Evolutionary conservation across 2,329 filamentous ascomycete genomes (phyloP).

Genomic region (Phyllosticta citribraziliensis): DNA sequence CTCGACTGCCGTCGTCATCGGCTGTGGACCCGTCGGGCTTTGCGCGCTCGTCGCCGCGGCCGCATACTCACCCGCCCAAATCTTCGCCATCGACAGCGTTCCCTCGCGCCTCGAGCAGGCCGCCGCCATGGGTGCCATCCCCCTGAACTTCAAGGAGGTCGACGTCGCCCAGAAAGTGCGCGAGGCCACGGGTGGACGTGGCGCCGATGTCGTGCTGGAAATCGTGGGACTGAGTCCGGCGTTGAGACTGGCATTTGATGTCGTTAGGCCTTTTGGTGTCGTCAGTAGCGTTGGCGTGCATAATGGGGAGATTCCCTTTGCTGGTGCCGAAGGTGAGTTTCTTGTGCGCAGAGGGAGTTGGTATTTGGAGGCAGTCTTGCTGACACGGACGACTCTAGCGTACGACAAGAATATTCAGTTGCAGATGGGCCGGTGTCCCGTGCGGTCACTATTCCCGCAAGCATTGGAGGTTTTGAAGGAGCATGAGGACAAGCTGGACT

Average conservation of each 20-base stretch:
- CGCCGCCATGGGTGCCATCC: conserved; percentile 64
- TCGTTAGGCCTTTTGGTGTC: conserved; percentile 40
- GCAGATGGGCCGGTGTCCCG: conserved; percentile 42
- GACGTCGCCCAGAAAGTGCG: conserved; percentile 59
- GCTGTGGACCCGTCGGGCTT: conserved; percentile 70
- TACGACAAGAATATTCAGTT: conserved; percentile 42
- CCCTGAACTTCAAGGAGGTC: conserved; percentile 66
- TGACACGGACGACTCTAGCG: conserved; percentile 27
- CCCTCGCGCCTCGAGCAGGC: conserved; percentile 65
- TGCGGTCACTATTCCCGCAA: conserved; percentile 38
- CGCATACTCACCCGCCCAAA: conserved; percentile 60
- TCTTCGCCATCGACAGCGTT: conserved; percentile 73
- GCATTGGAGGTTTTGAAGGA: conserved; percentile 36
- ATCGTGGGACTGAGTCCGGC: conserved; percentile 40
- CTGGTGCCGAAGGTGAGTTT: not conserved
- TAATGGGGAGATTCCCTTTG: conserved; percentile 26
- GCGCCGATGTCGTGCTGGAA: conserved; percentile 71
- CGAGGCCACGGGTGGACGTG: conserved; percentile 66
- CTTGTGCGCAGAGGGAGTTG: not conserved
- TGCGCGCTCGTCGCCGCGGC: conserved; percentile 67
- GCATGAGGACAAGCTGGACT: conserved; percentile 38
- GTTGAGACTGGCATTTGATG: conserved; percentile 37
- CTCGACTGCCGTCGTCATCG: conserved; percentile 67
- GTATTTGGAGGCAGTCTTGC: conserved; percentile 26
- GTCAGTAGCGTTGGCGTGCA: conserved; percentile 43